phyloP scores from a whole-genome alignment of 2,329 filamentous ascomycete genomes.

The Phaeophleospora eucalypticola region DNA sequence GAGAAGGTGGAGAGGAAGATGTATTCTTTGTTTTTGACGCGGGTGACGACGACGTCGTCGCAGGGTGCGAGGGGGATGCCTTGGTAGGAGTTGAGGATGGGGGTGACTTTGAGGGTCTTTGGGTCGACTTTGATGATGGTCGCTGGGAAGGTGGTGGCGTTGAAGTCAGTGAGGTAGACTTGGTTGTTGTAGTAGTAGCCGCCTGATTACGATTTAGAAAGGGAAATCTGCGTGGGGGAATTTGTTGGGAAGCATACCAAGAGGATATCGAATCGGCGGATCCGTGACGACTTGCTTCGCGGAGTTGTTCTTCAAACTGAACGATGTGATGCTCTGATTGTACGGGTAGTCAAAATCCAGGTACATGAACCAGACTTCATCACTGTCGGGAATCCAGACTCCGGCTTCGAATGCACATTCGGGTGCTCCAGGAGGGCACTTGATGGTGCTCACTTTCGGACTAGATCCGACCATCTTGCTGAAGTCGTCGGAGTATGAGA shows the following conservation, averaged over 20 bases:
- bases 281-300: slow-evolving; percentile 1
- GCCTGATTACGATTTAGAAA: too few species aligned
- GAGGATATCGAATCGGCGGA: not conserved
- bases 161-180: slow-evolving; percentile 6
- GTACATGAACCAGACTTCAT: slow-evolving; percentile 7
- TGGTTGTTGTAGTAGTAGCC: slow-evolving; percentile 2
- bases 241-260: too few species aligned
- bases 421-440: not conserved
- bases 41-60: slow-evolving; percentile 5
- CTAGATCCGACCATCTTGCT: not conserved
- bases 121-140: slow-evolving; percentile 4
- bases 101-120: slow-evolving; percentile 1
- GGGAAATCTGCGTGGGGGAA: too few species aligned
- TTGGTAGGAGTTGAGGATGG: slow-evolving; percentile 4
- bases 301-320: slow-evolving; percentile 1
- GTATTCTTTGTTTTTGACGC: slow-evolving; percentile 3
- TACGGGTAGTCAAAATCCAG: slow-evolving; percentile 6
- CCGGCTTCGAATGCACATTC: slow-evolving; percentile 7
- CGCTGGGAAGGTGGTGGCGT: slow-evolving; percentile 1
- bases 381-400: slow-evolving; percentile 7
- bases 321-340: slow-evolving; percentile 3
- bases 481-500: slow-evolving; percentile 5
- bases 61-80: slow-evolving; percentile 5
- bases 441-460: not conserved
- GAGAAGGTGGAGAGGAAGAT: slow-evolving; percentile 4